These are phyloP conservation scores for Podospora bellae-mahoneyi DNA, from an alignment of 495 filamentous ascomycete genomes.

Conservation along the genomic window DNA sequence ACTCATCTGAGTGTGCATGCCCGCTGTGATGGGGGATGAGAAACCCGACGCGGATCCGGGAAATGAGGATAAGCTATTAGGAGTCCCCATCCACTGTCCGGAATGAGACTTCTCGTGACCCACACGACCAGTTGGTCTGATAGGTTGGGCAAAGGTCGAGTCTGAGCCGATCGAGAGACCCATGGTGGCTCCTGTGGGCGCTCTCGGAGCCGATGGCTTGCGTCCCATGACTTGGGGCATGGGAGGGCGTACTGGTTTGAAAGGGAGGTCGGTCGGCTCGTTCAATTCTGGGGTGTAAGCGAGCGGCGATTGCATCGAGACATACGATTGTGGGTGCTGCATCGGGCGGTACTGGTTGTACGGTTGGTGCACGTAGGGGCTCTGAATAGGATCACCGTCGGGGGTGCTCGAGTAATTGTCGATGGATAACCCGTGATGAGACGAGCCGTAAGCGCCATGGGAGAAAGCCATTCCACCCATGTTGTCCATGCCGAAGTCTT, in stretches of 20 bases:
- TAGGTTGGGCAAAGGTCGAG: conserved; percentile 64
- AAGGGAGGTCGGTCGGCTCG: conserved; percentile 50
- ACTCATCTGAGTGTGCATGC: conserved; percentile 48
- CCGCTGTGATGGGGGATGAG: conserved; percentile 58
- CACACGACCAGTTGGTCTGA: conserved; percentile 55
- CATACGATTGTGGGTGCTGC: conserved; percentile 53
- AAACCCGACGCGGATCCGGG: conserved; percentile 67
- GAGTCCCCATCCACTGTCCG: conserved; percentile 72
- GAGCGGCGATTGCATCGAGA: conserved; percentile 48
- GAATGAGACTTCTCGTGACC: conserved; percentile 80
- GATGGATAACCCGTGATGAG: conserved; percentile 44
- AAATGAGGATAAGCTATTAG: conserved; percentile 73
- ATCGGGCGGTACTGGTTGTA: conserved; percentile 69
- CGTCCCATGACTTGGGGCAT: conserved; percentile 62
- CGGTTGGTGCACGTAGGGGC: conserved; percentile 68
- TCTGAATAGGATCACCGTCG: conserved; percentile 81
- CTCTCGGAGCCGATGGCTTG: conserved; percentile 64
- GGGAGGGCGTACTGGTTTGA: conserved; percentile 52
- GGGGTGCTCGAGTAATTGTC: conserved; percentile 75
- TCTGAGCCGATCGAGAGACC: conserved; percentile 38
- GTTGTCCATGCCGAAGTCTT: conserved; percentile 48
- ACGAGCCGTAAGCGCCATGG: conserved; percentile 44
- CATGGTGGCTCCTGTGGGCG: conserved; percentile 62
- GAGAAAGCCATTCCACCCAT: conserved; percentile 44
- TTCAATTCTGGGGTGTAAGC: conserved; percentile 56